These are phyloP conservation scores for Botrytis squamosa DNA, from an alignment of 2,329 filamentous ascomycete genomes.

Conservation along the genomic window DNA sequence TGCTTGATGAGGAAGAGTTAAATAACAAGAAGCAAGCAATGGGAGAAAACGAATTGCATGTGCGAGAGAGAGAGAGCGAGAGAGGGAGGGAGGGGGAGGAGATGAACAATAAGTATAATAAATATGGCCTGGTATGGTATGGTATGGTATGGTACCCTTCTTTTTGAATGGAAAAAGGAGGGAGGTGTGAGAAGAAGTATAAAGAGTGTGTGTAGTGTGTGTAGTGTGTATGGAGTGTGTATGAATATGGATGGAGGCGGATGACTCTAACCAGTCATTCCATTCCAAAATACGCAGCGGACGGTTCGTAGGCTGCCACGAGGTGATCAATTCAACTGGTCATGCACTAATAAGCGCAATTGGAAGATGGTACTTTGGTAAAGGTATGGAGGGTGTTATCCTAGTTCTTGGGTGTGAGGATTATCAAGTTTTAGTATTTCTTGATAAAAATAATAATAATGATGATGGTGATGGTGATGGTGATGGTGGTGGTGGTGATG, in stretches of 20 bases:
- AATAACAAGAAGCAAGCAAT: not conserved
- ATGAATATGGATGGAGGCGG: constrained; percentile 16
- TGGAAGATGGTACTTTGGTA: constrained; percentile 10
- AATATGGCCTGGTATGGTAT: not conserved
- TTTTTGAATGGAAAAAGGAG: not conserved
- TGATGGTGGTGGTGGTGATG: not conserved
- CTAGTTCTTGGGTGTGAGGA: not conserved
- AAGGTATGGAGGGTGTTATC: not conserved
- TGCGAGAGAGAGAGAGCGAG: not conserved
- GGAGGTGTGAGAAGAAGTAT: constrained; percentile 8
- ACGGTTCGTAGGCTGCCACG: constrained; percentile 23
- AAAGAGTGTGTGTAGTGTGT: not conserved
- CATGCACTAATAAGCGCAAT: constrained; percentile 23
- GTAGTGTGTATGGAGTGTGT: constrained; percentile 2
- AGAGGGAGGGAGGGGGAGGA: not conserved
- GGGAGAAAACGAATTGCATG: not conserved
- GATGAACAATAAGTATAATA: constrained; percentile 9
- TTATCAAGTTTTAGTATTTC: not conserved
- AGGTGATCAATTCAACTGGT: constrained; percentile 22
- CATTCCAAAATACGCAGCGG: constrained; percentile 10
- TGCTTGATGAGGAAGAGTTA: not conserved
- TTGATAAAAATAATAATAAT: not conserved
- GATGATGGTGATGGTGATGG: not conserved
- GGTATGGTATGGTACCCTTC: not conserved
- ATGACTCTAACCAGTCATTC: constrained; percentile 21